Evolutionary conservation across 495 filamentous ascomycete genomes (phyloP), one percentile per base, ranked within the genome.

Genomic region (Neurospora sp.): DNA sequence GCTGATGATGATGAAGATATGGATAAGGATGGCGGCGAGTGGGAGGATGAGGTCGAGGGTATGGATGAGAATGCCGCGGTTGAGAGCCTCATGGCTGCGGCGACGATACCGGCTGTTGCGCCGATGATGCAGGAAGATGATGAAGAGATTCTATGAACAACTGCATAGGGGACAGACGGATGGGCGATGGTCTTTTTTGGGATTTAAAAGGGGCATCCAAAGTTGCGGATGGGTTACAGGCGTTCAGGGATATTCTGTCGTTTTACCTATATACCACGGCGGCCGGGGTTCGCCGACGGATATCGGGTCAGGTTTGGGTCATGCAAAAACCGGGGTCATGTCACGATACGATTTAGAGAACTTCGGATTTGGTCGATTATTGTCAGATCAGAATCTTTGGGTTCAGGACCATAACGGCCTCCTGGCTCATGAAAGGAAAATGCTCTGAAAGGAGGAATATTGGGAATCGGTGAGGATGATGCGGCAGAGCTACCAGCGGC

Each of bases 1-100:
- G 75, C 70, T 65, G 75, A 74, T 40, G 77, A 75, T 8, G 79
- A 75, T 53, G 77, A 77, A 7, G 75, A 76, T 42, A 74, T 69
- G 45, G 75, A 75, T 48, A 77, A 79, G 77, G 75, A 48, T n/a
- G 71, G 41, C 8, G n/a, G n/a, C n/a, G 53, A 65, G 1, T 65
- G 53, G 53, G 53, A 65, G 53, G 53, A 65, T 12, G 53, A 65
- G 14, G 53, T 65, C 22, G 53, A 73, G 41, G 73, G 73, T 1
- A 70, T 70, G n/a, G 74, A 68, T 12, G 73, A 59, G 14, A 65
- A 65, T 65, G 53, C 53, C 1, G 41, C 38, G 4, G 70, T 61
- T 22, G 61, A 48, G 39, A n/a, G 41, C 4, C 27, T 61, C 2
- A 35, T 61, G 4, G 70, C 14, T 35, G 39, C 35, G 41, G 39